Evolutionary conservation across 108 stramenopile species (phyloP).

Genomic region (Parietichytrium sp.): DNA sequence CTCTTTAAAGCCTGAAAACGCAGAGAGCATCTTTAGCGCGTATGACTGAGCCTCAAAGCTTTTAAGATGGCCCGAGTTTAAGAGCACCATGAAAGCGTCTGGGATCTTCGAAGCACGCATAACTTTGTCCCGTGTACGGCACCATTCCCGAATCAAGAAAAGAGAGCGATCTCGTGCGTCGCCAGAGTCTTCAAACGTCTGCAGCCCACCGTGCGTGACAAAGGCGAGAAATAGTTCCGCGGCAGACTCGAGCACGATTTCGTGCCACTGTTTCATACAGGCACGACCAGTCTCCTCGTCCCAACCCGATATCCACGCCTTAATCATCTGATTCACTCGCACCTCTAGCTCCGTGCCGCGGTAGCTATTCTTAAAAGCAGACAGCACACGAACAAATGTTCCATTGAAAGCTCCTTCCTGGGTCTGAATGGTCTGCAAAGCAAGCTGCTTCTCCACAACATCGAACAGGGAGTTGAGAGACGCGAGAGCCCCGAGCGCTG

Average conservation of each 20-base stretch:
- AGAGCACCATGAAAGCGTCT: background rate
- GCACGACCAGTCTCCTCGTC: background rate
- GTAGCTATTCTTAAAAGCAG: background rate
- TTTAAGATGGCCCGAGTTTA: slow-evolving; percentile 29
- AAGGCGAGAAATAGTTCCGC: slow-evolving; percentile 20
- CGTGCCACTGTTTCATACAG: background rate
- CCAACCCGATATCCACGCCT: background rate
- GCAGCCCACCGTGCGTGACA: background rate
- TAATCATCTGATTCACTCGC: slow-evolving; percentile 18
- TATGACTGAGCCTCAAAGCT: background rate
- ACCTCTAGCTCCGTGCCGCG: background rate
- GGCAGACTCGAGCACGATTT: background rate
- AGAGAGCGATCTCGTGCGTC: slow-evolving; percentile 15
- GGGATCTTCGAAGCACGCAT: background rate
- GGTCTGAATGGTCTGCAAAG: slow-evolving; percentile 26
- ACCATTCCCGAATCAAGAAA: slow-evolving; percentile 24
- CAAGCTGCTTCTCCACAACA: slow-evolving; percentile 7
- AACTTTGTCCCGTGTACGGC: background rate
- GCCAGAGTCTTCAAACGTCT: background rate
- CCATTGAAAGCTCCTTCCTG: background rate
- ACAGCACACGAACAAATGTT: background rate
- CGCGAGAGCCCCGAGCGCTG: background rate
- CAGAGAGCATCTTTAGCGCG: slow-evolving; percentile 21
- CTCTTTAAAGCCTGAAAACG: background rate
- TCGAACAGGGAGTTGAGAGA: background rate